These are phyloP conservation scores for Prunus padus DNA, from an alignment of 306 rosid genomes.

Conservation along the genomic window DNA sequence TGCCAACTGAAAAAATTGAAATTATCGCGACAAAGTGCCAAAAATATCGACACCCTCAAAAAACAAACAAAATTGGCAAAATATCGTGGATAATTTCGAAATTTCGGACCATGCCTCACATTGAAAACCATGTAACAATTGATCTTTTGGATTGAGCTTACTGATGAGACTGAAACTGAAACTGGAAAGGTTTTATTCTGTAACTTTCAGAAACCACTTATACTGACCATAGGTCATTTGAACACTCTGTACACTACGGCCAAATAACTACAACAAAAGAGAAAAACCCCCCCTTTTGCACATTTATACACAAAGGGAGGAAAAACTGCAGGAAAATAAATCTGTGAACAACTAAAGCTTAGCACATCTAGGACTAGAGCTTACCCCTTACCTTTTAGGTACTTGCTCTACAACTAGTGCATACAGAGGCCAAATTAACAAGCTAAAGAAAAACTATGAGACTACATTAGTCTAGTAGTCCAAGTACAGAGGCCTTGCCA, in stretches of 20 bases:
- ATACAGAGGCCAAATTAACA: not conserved
- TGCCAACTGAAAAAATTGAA: too few species aligned
- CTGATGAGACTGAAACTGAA: too few species aligned
- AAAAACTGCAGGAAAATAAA: not conserved
- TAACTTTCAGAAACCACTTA: not conserved
- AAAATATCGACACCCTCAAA: too few species aligned
- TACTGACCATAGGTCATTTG: not conserved
- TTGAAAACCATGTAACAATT: too few species aligned
- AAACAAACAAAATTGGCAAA: too few species aligned
- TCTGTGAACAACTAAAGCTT: not conserved
- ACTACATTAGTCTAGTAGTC: constrained; percentile 19
- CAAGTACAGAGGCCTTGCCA: constrained; percentile 24
- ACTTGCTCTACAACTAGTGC: constrained; percentile 10
- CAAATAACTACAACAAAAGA: not conserved
- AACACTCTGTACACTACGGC: constrained; percentile 7
- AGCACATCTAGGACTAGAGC: constrained; percentile 4
- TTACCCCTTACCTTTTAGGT: not conserved
- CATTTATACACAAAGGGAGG: constrained; percentile 11
- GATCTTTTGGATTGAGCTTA: too few species aligned
- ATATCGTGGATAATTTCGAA: too few species aligned
- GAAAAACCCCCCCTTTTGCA: constrained; percentile 6
- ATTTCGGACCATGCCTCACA: too few species aligned
- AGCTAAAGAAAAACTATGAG: constrained; percentile 3
- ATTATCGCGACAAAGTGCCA: too few species aligned
- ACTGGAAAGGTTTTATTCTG: not conserved